Conservation (phyloP, 805 yeast species). For the Lachancea nothofagi region DNA sequence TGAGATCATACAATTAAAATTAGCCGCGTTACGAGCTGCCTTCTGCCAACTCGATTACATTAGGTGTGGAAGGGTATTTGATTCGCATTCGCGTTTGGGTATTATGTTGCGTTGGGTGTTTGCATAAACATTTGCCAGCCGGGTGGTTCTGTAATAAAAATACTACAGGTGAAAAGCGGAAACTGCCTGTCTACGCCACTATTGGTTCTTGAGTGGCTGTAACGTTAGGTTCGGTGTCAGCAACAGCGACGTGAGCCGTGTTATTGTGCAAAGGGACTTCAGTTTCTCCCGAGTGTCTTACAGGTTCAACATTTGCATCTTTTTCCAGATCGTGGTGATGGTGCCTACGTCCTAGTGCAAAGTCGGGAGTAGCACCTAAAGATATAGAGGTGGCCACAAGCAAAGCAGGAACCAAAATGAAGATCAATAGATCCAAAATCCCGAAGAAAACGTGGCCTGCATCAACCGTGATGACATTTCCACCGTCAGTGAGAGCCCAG, state of each 20-base stretch:
- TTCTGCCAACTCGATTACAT: too few relatives aligned
- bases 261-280: slow-evolving; percentile 20
- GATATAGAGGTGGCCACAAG: slow-evolving; percentile 17
- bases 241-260: slow-evolving; percentile 5
- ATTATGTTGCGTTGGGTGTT: background rate
- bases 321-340: slow-evolving; percentile 16
- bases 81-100: too few relatives aligned
- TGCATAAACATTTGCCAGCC: background rate
- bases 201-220: background rate
- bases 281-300: slow-evolving; percentile 35
- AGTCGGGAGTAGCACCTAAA: slow-evolving; percentile 10
- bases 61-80: too few relatives aligned
- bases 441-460: slow-evolving; percentile 53
- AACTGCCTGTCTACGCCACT: background rate
- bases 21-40: too few relatives aligned
- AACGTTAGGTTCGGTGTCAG: background rate
- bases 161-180: background rate
- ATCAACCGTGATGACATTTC: slow-evolving; percentile 48
- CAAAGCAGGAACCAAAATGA: slow-evolving; percentile 38
- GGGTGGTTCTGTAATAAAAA: too few relatives aligned
- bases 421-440: slow-evolving; percentile 42
- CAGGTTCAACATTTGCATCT: slow-evolving; percentile 13
- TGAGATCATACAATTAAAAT: too few relatives aligned
- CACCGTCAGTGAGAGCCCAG: slow-evolving; percentile 54
- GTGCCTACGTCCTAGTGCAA: slow-evolving; percentile 7